A percentile compares a stretch with the other conserved stretches of the same genome.
Conservation (phyloP, 2,329 filamentous ascomycete genomes). For the Exophiala phaeomuriformis region DNA sequence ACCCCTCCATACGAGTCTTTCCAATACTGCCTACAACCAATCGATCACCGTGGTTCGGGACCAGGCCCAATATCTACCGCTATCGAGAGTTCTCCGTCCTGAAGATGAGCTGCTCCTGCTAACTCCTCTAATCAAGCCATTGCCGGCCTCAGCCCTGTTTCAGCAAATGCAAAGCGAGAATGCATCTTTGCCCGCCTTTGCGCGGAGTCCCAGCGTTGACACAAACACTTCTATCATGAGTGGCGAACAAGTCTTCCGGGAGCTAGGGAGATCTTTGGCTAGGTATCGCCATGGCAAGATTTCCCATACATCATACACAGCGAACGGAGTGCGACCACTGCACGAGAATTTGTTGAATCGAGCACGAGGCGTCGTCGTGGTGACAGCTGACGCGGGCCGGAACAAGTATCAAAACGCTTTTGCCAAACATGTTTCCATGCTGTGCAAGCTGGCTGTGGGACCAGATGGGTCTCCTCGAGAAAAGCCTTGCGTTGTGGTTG, state of each 20-base stretch:
- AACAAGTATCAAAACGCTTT: constrained; percentile 93
- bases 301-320: constrained; percentile 89
- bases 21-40: constrained; percentile 77
- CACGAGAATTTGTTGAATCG: constrained; percentile 89
- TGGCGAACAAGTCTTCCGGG: constrained; percentile 85
- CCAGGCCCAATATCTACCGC: constrained; percentile 73
- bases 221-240: constrained; percentile 66
- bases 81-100: constrained; percentile 71
- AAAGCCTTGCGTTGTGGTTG: constrained; percentile 83
- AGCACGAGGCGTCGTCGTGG: constrained; percentile 78
- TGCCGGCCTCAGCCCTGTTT: constrained; percentile 82
- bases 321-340: constrained; percentile 82
- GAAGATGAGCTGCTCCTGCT: constrained; percentile 85
- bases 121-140: constrained; percentile 80
- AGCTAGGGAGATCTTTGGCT: constrained; percentile 80
- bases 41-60: constrained; percentile 92
- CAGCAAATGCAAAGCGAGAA: constrained; percentile 46
- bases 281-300: constrained; percentile 78
- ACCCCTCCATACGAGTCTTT: constrained; percentile 71
- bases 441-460: constrained; percentile 53
- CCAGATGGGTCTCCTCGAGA: constrained; percentile 44
- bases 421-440: constrained; percentile 92
- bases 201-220: constrained; percentile 45
- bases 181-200: constrained; percentile 29
- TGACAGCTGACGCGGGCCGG: constrained; percentile 88